These are phyloP conservation scores for Stagonosporopsis rhizophila DNA, from an alignment of 2,329 filamentous ascomycete species.

Conservation along the genomic window DNA sequence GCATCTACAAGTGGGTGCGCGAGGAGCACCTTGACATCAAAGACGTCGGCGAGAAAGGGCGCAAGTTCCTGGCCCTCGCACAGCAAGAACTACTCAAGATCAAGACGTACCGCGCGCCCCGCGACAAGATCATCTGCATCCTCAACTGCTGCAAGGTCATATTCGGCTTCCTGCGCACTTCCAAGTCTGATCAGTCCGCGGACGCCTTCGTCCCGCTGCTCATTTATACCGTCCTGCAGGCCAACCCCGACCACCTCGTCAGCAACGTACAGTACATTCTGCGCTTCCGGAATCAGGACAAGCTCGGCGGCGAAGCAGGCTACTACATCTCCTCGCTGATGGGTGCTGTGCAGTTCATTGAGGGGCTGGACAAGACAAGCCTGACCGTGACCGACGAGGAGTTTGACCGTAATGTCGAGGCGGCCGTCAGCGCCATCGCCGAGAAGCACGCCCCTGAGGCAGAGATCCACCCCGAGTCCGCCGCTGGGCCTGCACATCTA, in stretches of 20 bases:
- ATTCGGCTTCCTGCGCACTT: slow-evolving; percentile 90
- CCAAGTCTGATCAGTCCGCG: slow-evolving; percentile 91
- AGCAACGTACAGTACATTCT: slow-evolving; percentile 99
- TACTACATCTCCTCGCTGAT: slow-evolving; percentile 97
- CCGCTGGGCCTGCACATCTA: slow-evolving; percentile 24
- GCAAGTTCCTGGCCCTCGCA: slow-evolving; percentile 84
- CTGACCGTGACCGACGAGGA: slow-evolving; percentile 94
- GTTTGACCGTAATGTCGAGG: slow-evolving; percentile 95
- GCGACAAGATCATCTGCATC: slow-evolving; percentile 98
- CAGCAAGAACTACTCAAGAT: slow-evolving; percentile 97
- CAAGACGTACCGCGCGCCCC: slow-evolving; percentile 92
- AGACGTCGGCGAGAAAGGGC: slow-evolving; percentile 81
- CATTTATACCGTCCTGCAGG: slow-evolving; percentile 94
- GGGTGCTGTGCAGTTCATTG: slow-evolving; percentile 95
- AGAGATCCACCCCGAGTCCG: slow-evolving; percentile 25
- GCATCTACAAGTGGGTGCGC: slow-evolving; percentile 93
- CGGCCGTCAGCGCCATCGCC: slow-evolving; percentile 92
- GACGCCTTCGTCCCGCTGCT: slow-evolving; percentile 91
- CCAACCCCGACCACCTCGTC: slow-evolving; percentile 92
- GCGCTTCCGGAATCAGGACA: slow-evolving; percentile 95
- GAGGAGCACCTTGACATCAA: slow-evolving; percentile 95
- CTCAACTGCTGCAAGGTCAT: slow-evolving; percentile 99
- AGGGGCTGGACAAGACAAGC: slow-evolving; percentile 92
- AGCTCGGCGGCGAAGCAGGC: slow-evolving; percentile 94
- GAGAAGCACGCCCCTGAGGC: slow-evolving; percentile 74